phyloP scores from a whole-genome alignment of 1,284 basidiomycete genomes.

The Tilletia caries region DNA sequence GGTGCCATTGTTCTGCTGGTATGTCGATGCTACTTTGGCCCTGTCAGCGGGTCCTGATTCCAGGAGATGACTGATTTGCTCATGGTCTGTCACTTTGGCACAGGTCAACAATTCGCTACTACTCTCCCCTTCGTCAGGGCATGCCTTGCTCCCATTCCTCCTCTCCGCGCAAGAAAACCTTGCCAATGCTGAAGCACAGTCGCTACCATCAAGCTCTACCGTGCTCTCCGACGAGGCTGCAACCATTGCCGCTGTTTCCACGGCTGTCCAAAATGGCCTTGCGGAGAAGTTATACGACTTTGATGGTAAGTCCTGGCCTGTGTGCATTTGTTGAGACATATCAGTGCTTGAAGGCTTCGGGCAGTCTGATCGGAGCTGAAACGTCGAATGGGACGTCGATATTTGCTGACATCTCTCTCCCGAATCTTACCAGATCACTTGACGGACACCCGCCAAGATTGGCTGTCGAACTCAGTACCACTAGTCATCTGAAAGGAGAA shows the following conservation, averaged over 20 bases:
- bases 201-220: background rate
- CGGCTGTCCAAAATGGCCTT: background rate
- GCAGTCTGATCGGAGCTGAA: too few species aligned
- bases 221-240: background rate
- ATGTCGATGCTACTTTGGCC: background rate
- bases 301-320: constrained; percentile 5
- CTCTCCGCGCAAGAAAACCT: background rate
- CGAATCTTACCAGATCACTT: background rate
- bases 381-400: too few species aligned
- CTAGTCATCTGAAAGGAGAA: background rate
- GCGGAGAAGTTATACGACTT: constrained; percentile 3
- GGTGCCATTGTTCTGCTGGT: too few species aligned
- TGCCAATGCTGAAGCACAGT: background rate
- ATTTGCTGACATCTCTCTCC: background rate
- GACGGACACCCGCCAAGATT: background rate
- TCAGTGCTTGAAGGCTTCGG: too few species aligned
- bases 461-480: background rate
- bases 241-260: background rate
- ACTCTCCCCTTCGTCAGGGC: constrained; percentile 8
- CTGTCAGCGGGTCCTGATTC: background rate
- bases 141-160: background rate
- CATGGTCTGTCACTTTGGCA: too few species aligned
- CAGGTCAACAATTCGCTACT: constrained; percentile 14
- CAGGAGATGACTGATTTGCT: background rate
- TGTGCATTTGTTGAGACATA: too few species aligned